Base-by-base conservation (phyloP, 768 basidiomycete species). In the Kwoniella europaea region DNA sequence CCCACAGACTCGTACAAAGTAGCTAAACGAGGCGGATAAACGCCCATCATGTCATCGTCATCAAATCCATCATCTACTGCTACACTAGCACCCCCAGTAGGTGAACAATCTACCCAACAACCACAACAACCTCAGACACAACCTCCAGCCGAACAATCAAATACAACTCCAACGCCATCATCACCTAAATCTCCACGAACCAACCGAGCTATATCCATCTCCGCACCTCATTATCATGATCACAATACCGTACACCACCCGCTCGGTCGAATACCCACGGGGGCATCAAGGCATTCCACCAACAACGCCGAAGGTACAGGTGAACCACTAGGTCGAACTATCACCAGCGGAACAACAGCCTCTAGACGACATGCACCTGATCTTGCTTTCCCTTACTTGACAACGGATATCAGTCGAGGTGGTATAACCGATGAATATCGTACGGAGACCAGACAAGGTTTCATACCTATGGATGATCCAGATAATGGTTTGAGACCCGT, bases 371-470 rank as follows among this genome's bases (percentile, higher is more conserved):
- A 70, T 60, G 68, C 42, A 20, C 74, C 74, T 29, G 71, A 72
- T 69, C 71, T 74, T 20, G 27, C 74, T 6, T 74, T 74, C 63
- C 74, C 74, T 29, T 71, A 72, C 67, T 44, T 74, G 24, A 74
- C 74, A 42, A 74, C 74, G 41, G 74, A 71, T 63, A 72, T 63
- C 22, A 56, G 60, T 41, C 71, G 71, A 52, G 74, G 67, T 42
- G 74, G 74, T 69, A 58, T 74, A 58, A 68, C 74, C 42, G 71
- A 74, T 12, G 74, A 74, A 42, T 74, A 74, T 55, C 62, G 74
- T 4, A 64, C 67, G 2, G 71, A 74, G 64, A 74, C 70, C 3
- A 27, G 52, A 50, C n/a, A 63, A 35, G 74, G 74, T 27, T 74
- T 68, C 35, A 72, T 74, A 22, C n/a, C 53, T 4, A 53, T 60